These are phyloP conservation scores for Aspergillus clavatus DNA, from an alignment of 2,329 filamentous ascomycete genomes.

Conservation along the genomic window DNA sequence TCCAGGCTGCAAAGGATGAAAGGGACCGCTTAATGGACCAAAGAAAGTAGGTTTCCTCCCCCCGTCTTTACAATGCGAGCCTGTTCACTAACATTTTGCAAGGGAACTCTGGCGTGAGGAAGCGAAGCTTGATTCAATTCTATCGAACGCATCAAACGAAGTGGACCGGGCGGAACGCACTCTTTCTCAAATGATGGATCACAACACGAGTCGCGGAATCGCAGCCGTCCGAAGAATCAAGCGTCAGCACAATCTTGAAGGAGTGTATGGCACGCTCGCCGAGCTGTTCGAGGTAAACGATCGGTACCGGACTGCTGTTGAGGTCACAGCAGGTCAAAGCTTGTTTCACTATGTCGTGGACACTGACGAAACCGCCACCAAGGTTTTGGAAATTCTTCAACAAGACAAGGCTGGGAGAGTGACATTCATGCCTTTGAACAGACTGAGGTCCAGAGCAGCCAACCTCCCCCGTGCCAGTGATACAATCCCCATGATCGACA, in stretches of 20 bases:
- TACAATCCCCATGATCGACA: constrained; percentile 79
- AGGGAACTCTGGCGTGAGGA: constrained; percentile 77
- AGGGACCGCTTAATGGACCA: constrained; percentile 78
- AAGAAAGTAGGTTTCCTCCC: constrained; percentile 61
- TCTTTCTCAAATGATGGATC: constrained; percentile 81
- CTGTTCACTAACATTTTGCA: constrained; percentile 10
- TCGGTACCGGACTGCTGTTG: constrained; percentile 79
- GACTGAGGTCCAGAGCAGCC: constrained; percentile 63
- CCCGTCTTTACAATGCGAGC: too few species aligned
- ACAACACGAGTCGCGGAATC: constrained; percentile 77
- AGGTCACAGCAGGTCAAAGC: constrained; percentile 87
- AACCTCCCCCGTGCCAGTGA: constrained; percentile 84
- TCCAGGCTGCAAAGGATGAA: constrained; percentile 71
- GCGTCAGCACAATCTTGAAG: constrained; percentile 70
- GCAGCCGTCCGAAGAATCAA: constrained; percentile 82
- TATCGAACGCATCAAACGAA: constrained; percentile 70
- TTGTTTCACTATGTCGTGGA: constrained; percentile 97
- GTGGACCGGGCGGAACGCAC: constrained; percentile 71
- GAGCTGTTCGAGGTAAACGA: constrained; percentile 87
- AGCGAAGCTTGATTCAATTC: constrained; percentile 74
- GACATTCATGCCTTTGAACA: constrained; percentile 90
- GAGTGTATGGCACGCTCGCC: constrained; percentile 86
- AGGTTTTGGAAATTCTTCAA: constrained; percentile 73
- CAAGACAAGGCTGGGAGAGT: constrained; percentile 77
- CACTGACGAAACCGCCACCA: constrained; percentile 78